Evolutionary conservation across 495 filamentous ascomycete species (phyloP), one percentile per base, ranked within the genome.

Genomic region (Neurospora tetrasperma): DNA sequence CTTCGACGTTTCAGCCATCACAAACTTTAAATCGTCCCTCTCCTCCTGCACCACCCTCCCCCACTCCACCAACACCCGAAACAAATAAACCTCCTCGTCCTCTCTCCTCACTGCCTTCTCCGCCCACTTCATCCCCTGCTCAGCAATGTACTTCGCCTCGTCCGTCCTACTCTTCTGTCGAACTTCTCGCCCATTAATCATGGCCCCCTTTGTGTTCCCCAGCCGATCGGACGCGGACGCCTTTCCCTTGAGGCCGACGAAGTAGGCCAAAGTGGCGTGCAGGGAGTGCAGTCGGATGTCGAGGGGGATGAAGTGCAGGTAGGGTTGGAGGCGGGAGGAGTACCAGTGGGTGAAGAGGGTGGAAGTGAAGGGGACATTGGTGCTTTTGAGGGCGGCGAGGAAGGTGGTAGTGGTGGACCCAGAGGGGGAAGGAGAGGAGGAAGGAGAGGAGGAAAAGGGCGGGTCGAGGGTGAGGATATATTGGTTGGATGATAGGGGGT

Each of bases 1-100:
- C 46, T 31, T 74, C 16, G 31, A 75, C 73, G 82, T 31, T 3
- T 31, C 87, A 92, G 3, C 87, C 88, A 38, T 38, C 4, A 38
- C 35, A 38, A 38, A 38, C 35, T 38, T 38, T 2, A 38, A 38
- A 5, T 83, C 81, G 72, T 92, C 89, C 77, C 91, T 83, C 48
- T 82, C 74, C 72, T 92, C 90, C 80, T 91, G 85, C 10, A 89
- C 85, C 14, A 93, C 74, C 54, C 91, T 81, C 2, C 86, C 90
- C 90, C 90, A 95, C 81, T 95, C 93, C 48, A 95, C 79, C 72
- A 94, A 78, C 73, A 96, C 77, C 66, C 93, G 81, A 79, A 94
- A 95, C 77, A 94, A 85, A 77, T 95, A 96, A 39, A 94, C 86
- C 80, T 93, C 89, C 90, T 92, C 93, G 78, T 96, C 93, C 82